Conservation (phyloP, 129 eudicot genomes). For the Flaveria linearis region DNA sequence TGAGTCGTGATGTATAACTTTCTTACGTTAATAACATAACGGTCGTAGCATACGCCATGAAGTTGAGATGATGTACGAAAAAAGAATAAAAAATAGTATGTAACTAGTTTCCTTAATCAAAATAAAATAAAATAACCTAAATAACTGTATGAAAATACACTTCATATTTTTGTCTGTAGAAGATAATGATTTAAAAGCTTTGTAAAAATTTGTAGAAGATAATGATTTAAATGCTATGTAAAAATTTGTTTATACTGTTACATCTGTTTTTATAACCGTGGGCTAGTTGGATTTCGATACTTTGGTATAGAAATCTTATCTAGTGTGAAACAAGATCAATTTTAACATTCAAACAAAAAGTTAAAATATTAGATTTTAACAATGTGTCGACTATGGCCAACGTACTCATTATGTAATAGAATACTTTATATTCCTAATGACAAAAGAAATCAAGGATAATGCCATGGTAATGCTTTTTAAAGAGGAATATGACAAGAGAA, state of each 20-base stretch:
- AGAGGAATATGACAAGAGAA: slow-evolving; percentile 10
- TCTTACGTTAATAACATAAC: no score
- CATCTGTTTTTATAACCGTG: not conserved
- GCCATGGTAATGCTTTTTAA: slow-evolving; percentile 25
- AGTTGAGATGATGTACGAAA: no score
- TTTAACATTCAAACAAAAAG: not conserved
- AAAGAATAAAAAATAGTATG: no score
- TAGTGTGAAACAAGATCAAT: not conserved
- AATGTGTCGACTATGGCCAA: not conserved
- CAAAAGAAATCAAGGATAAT: slow-evolving; percentile 6
- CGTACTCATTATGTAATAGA: not conserved
- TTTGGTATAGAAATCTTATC: not conserved
- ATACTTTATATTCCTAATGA: not conserved
- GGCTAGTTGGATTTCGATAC: not conserved
- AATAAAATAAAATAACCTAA: no score
- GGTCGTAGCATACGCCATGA: no score
- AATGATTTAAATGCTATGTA: not conserved
- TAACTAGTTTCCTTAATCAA: no score
- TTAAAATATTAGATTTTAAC: not conserved
- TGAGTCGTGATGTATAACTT: no score
- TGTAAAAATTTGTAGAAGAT: not conserved
- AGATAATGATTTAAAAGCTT: not conserved
- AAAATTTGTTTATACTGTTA: not conserved
- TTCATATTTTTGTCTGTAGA: no score
- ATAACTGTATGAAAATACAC: no score